Evolutionary conservation across 768 basidiomycete species (phyloP).

Genomic region (Macrolepiota dolichaula): DNA sequence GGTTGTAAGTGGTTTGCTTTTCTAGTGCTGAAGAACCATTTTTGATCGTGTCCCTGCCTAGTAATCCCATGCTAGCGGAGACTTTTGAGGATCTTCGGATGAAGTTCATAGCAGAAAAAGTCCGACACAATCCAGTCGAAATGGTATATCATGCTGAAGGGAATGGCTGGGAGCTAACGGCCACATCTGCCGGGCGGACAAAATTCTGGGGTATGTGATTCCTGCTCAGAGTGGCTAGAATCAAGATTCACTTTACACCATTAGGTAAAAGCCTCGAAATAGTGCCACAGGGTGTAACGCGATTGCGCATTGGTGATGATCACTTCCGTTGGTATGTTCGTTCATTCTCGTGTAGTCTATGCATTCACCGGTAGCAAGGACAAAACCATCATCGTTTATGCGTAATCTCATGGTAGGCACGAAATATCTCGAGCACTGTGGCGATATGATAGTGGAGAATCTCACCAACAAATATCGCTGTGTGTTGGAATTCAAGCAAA

Average conservation of each 20-base stretch:
- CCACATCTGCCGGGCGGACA: slow-evolving; percentile 78
- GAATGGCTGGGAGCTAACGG: slow-evolving; percentile 68
- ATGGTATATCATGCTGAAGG: slow-evolving; percentile 87
- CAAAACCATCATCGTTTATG: slow-evolving; percentile 85
- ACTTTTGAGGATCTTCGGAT: slow-evolving; percentile 82
- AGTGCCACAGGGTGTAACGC: slow-evolving; percentile 72
- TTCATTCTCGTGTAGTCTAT: neutral
- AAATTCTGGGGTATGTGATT: slow-evolving; percentile 81
- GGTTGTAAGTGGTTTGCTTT: slow-evolving; percentile 60
- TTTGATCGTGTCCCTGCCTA: slow-evolving; percentile 25
- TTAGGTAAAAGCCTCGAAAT: slow-evolving; percentile 88
- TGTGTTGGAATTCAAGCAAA: slow-evolving; percentile 81
- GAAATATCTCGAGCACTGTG: slow-evolving; percentile 85
- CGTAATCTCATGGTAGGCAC: slow-evolving; percentile 88
- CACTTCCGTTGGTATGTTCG: slow-evolving; percentile 56
- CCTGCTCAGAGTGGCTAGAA: neutral
- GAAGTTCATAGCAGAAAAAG: slow-evolving; percentile 86
- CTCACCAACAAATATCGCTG: slow-evolving; percentile 51
- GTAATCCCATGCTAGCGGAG: slow-evolving; percentile 86
- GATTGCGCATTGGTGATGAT: slow-evolving; percentile 64
- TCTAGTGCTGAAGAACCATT: neutral
- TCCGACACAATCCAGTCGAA: slow-evolving; percentile 79
- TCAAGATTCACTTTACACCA: slow-evolving; percentile 9
- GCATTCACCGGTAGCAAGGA: slow-evolving; percentile 42
- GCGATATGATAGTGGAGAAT: slow-evolving; percentile 75